Evolutionary conservation across 768 basidiomycete species (phyloP), one percentile per base, ranked within the genome.

Genomic region (Phaffia tasmanica): DNA sequence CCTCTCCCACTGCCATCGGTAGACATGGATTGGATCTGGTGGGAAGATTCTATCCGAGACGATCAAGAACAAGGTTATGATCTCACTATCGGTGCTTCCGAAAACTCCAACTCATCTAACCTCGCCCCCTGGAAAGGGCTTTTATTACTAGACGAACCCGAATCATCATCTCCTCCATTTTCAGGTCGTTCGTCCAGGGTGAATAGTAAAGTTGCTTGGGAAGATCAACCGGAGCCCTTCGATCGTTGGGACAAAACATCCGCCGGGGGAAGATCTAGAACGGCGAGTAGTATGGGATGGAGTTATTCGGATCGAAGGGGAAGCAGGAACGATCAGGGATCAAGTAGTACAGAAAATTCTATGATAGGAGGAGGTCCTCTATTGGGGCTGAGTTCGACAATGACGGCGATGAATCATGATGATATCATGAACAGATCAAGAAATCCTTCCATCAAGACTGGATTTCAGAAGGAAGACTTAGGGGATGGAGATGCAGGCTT

Each of bases 21-120:
- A 25, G 60, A 67, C 60, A 32, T 53, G 29, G 54, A 56, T 6
- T 67, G 65, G 65, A 49, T 57, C 6, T 47, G 50, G n/a, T 65
- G 64, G 64, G 64, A 65, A 47, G 56, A 65, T 30, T 50, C 64
- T n/a, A 16, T 65, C 30, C 57, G 57, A 19, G 64, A 65, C 27
- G 64, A 56, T 29, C 46, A 46, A 23, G 57, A 58, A 8, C 49
- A 55, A 50, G 64, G 35, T 42, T 42, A 65, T 3, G 57, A 58
- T 19, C 42, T 49, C 42, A 23, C 35, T 11, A 42, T 42, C 11
- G 35, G 35, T 11, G 35, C 35, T 42, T 42, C 35, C 11, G 35
- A 11, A 11, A 42, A 42, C 35, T 42, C 35, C 11, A 11, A 11
- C 35, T 42, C 35, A 42, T 42, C 35, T 11, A 42, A 42, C 11